A percentile compares a stretch with the other conserved stretches of the same genome.
phyloP scores from a whole-genome alignment of 305 asterid genomes.

The Fraxinus ornus region DNA sequence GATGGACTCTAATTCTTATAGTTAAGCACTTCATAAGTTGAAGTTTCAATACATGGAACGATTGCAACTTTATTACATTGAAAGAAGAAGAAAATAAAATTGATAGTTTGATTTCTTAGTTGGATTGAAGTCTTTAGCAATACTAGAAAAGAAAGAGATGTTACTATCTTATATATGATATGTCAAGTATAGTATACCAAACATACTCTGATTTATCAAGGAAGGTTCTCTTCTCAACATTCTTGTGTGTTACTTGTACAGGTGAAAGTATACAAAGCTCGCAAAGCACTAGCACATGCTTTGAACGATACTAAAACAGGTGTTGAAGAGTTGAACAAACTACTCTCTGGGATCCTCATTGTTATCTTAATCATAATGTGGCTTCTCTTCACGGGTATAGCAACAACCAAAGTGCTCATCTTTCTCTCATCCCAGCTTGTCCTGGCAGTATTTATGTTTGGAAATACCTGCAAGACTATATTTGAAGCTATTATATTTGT shows the following conservation, averaged over 20 bases:
- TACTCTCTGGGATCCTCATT: conserved; percentile 3
- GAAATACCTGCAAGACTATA: conserved; percentile 13
- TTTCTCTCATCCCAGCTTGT: conserved; percentile 9
- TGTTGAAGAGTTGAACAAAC: conserved; percentile 9
- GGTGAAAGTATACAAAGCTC: conserved; percentile 12
- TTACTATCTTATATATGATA: background rate
- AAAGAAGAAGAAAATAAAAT: background rate
- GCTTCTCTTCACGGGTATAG: background rate
- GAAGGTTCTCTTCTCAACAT: background rate
- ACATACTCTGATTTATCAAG: background rate
- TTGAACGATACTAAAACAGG: conserved; percentile 18
- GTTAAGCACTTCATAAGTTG: background rate
- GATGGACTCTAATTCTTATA: background rate
- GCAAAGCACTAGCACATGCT: conserved; percentile 16
- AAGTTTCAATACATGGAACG: background rate
- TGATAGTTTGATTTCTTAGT: background rate
- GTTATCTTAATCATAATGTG: background rate
- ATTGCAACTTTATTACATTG: background rate
- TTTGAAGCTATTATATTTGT: background rate
- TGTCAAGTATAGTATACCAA: background rate
- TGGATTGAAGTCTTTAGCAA: background rate
- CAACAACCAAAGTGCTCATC: conserved; percentile 4
- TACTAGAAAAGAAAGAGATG: background rate
- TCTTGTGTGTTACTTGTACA: background rate
- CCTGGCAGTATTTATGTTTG: conserved; percentile 13